A percentile compares a stretch with the other conserved stretches of the same genome.
Conservation (phyloP, 805 yeast genomes). For the Starmerella apicola region DNA sequence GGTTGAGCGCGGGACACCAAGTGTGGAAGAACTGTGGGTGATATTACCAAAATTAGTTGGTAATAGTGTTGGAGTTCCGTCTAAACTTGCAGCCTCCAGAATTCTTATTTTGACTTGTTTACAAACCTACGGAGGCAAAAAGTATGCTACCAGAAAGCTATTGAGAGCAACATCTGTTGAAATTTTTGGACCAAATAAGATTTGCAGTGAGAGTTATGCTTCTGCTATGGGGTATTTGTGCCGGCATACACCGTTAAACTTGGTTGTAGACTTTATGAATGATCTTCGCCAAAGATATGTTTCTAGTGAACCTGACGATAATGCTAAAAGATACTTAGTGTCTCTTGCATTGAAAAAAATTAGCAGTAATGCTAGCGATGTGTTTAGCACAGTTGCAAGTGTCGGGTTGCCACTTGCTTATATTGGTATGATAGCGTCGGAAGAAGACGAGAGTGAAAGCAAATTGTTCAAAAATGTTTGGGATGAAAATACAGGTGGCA, state of each 20-base stretch:
- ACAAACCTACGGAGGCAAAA: constrained; percentile 34
- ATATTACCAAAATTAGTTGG: constrained; percentile 43
- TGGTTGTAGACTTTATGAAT: constrained; percentile 42
- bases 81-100: constrained; percentile 73
- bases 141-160: constrained; percentile 42
- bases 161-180: constrained; percentile 47
- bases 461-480: constrained; percentile 51
- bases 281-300: constrained; percentile 47
- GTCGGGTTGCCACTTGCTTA: constrained; percentile 68
- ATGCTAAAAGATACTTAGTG: constrained; percentile 26
- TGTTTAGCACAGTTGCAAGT: constrained; percentile 49
- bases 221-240: constrained; percentile 67
- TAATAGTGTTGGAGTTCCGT: constrained; percentile 75
- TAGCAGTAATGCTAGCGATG: constrained; percentile 47
- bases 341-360: constrained; percentile 37
- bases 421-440: constrained; percentile 59
- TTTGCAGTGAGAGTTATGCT: constrained; percentile 66
- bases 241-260: constrained; percentile 43
- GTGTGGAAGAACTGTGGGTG: constrained; percentile 9
- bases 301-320: constrained; percentile 12
- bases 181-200: constrained; percentile 54
- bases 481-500: constrained; percentile 69
- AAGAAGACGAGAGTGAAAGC: constrained; percentile 25
- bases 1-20: constrained; percentile 39
- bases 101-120: constrained; percentile 54